These are phyloP conservation scores for Colletotrichum lini DNA, from an alignment of 2,329 filamentous ascomycete species.

Conservation along the genomic window DNA sequence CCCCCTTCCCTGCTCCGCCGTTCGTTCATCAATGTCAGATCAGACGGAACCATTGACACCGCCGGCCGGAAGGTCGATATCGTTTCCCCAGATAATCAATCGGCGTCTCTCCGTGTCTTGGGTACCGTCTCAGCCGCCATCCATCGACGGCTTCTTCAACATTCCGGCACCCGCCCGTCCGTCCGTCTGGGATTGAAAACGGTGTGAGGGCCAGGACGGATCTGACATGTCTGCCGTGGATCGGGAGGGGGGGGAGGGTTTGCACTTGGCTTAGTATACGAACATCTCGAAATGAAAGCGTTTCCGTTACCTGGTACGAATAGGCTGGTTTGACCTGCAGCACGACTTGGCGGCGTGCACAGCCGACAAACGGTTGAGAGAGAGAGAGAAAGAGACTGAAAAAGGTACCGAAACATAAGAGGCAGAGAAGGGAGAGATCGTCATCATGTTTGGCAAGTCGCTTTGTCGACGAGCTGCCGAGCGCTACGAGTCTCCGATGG, in stretches of 20 bases:
- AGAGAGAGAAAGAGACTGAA: neutral
- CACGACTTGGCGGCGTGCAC: conserved; percentile 23
- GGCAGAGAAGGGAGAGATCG: neutral
- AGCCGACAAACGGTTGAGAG: neutral
- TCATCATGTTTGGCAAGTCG: conserved; percentile 26
- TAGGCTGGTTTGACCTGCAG: conserved; percentile 11
- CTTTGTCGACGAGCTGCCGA: neutral
- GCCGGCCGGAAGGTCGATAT: neutral
- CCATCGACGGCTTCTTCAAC: neutral
- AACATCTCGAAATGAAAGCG: conserved; percentile 7
- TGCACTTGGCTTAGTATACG: conserved; percentile 16
- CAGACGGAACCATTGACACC: conserved; percentile 18
- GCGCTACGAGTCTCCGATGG: conserved; percentile 12
- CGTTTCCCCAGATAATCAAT: conserved; percentile 4
- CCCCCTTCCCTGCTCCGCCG: neutral
- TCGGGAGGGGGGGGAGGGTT: conserved; percentile 6
- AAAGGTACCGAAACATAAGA: no score
- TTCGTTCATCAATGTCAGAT: conserved; percentile 30
- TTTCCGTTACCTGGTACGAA: neutral
- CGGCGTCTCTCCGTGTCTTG: conserved; percentile 3
- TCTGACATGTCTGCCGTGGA: conserved; percentile 14
- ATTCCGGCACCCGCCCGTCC: neutral
- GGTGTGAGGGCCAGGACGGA: conserved; percentile 13
- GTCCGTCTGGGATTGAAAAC: neutral
- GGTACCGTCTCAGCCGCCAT: conserved; percentile 18